Evolutionary conservation across 179 eudicot genomes (phyloP).

Genomic region (Corrigiola litoralis): DNA sequence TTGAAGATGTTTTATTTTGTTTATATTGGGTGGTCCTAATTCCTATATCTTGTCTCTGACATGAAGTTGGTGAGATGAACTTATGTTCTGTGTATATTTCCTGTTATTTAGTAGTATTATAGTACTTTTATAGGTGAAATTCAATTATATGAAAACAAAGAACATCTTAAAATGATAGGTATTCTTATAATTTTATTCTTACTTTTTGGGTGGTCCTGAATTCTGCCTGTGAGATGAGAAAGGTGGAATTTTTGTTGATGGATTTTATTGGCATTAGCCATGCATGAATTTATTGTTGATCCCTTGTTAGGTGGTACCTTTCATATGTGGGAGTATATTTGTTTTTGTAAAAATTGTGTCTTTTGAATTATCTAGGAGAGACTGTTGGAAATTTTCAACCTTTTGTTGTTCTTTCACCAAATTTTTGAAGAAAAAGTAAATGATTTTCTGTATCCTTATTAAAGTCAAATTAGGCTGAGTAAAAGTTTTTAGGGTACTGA

Average conservation of each 20-base stretch:
- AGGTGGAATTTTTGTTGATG: background rate
- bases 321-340: background rate
- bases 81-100: too few species aligned
- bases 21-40: too few species aligned
- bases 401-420: background rate
- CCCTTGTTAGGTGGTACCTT: conserved; percentile 3
- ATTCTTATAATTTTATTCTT: too few species aligned
- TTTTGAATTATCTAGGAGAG: background rate
- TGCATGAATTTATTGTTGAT: background rate
- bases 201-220: too few species aligned
- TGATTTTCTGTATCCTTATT: background rate
- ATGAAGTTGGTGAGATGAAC: too few species aligned
- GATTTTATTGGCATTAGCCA: background rate
- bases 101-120: too few species aligned
- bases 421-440: background rate
- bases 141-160: too few species aligned
- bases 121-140: too few species aligned
- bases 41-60: too few species aligned
- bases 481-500: background rate
- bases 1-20: too few species aligned
- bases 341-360: background rate
- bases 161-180: too few species aligned
- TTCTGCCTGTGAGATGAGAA: too few species aligned
- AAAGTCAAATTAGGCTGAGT: conserved; percentile 17
- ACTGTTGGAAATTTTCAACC: background rate